Percentiles rank a stretch among this genome's conserved stretches.
Conservation (phyloP, 2,329 filamentous ascomycete species). For the Aspergillus quadricinctus region DNA sequence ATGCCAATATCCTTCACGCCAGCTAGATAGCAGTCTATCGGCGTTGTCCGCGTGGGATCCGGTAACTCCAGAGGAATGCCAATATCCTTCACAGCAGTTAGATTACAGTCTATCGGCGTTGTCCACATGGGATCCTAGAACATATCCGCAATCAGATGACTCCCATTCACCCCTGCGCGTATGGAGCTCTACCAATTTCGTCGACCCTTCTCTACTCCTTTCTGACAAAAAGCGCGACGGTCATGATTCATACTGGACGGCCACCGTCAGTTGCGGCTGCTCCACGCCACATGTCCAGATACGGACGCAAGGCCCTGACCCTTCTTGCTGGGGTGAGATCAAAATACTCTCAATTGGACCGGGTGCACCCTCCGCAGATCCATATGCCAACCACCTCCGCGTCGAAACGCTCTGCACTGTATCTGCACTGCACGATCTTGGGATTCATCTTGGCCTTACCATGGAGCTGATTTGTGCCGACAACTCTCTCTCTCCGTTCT, state of each 20-base stretch:
- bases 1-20: neutral
- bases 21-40: neutral
- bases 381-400: conserved; percentile 23
- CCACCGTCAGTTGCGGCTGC: conserved; percentile 14
- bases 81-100: neutral
- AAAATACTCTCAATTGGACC: conserved; percentile 12
- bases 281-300: conserved; percentile 12
- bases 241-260: conserved; percentile 4
- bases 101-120: neutral
- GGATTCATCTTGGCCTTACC: conserved; percentile 21
- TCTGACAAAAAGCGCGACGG: conserved; percentile 1
- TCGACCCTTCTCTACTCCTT: conserved; percentile 5
- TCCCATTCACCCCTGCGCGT: neutral
- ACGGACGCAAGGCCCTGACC: conserved; percentile 2
- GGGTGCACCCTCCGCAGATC: conserved; percentile 14
- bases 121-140: conserved; percentile 5
- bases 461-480: conserved; percentile 21
- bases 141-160: neutral
- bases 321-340: conserved; percentile 1
- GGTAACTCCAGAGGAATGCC: neutral
- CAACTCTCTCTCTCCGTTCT: conserved; percentile 25
- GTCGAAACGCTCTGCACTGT: conserved; percentile 24
- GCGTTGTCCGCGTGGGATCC: neutral
- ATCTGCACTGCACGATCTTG: conserved; percentile 13
- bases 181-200: neutral